A percentile compares a stretch with the other conserved stretches of the same genome.
Evolutionary conservation across 176 grass and related monocot species (phyloP).

Genomic region (Luzula sylvatica): DNA sequence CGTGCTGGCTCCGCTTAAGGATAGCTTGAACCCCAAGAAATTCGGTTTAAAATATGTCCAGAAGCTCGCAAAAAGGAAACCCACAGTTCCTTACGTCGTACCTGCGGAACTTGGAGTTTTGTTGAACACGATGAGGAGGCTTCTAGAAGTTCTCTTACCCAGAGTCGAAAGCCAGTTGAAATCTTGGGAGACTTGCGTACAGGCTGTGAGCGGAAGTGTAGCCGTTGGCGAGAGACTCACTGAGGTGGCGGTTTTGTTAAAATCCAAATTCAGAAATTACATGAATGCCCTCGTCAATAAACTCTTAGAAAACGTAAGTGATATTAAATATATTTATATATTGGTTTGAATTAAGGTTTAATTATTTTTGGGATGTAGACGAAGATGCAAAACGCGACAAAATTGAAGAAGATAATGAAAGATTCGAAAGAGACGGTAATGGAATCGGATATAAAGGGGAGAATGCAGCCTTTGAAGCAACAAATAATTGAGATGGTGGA

Average conservation of each 20-base stretch:
- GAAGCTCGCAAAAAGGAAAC: constrained; percentile 89
- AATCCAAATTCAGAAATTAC: constrained; percentile 93
- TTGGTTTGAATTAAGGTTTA: not conserved
- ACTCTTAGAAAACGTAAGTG: constrained; percentile 81
- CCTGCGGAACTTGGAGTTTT: constrained; percentile 86
- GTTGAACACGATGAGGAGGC: constrained; percentile 94
- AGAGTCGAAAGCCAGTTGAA: constrained; percentile 71
- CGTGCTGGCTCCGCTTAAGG: constrained; percentile 82
- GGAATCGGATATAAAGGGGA: constrained; percentile 82
- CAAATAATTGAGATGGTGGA: constrained; percentile 69
- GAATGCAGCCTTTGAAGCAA: constrained; percentile 83
- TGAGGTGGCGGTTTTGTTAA: constrained; percentile 78
- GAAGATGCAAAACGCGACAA: constrained; percentile 61
- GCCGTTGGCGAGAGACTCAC: constrained; percentile 69
- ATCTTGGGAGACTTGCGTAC: constrained; percentile 96
- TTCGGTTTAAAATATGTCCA: constrained; percentile 92
- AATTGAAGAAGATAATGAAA: constrained; percentile 92
- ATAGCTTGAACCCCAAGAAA: constrained; percentile 84
- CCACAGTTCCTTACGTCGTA: constrained; percentile 51
- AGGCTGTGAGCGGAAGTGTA: constrained; percentile 44
- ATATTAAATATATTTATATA: not conserved
- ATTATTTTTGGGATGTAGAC: constrained; percentile 33
- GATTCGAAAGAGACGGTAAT: constrained; percentile 80
- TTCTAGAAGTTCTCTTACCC: constrained; percentile 75
- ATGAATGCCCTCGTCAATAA: constrained; percentile 95